Base-by-base conservation (phyloP, 768 basidiomycete genomes). In the Kwoniella sp. region DNA sequence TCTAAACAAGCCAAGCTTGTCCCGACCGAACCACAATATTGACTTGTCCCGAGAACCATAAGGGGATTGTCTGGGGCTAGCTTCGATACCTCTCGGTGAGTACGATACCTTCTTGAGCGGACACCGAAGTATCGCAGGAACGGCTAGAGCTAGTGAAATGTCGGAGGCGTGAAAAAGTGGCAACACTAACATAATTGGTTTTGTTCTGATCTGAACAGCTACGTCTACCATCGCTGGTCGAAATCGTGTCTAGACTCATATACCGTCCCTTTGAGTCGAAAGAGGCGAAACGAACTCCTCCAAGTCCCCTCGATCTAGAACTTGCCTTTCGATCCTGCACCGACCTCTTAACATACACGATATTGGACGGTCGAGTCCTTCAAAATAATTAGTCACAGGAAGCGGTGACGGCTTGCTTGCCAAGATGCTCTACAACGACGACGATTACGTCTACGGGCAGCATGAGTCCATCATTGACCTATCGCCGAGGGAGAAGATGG, bases 401-500 rank as follows among this genome's bases (percentile, higher is more conserved):
- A n/a, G n/a, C n/a, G n/a, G n/a, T n/a, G n/a, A n/a, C n/a, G n/a
- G n/a, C n/a, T n/a, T n/a, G n/a, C n/a, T n/a, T n/a, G n/a, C 5
- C 41, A 45, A 45, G 17, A 45, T 45, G 41, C 9, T 45, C 11
- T 45, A 45, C 41, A 45, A 45, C 41, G 41, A 45, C 41, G 41
- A 45, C 41, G 41, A 45, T 20, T 45, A 45, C 17, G 41, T 45
- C 41, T 45, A 45, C 41, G 41, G 20, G 41, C 11, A 7, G 4
- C 41, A 45, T 7, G 34, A 37, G 34, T 13, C 34, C 7, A 37
- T 37, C 4, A 17, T 45, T 20, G 25, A 45, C 28, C 50, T 57
- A 2, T 58, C 63, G 11, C 56, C 63, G 17, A 23, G 58, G 34
- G 63, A 65, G 57, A 59, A 52, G 57, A 65, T 65, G 63, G 47